phyloP scores from a whole-genome alignment of 768 basidiomycete genomes.

The Suillus placidus region DNA sequence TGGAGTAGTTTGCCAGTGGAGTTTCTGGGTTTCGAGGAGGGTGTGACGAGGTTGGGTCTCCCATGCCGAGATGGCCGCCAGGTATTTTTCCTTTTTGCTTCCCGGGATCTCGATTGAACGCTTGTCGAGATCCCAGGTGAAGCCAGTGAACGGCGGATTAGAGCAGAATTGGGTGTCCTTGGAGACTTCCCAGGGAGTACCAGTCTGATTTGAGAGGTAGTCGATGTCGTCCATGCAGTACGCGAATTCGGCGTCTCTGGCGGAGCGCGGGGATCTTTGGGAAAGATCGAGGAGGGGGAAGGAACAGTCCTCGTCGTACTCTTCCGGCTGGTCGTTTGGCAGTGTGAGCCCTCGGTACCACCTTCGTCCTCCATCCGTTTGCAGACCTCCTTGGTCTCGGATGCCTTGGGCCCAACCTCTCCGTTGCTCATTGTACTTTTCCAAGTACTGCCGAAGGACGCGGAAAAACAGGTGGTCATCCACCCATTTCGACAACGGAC shows the following conservation, averaged over 20 bases:
- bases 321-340: not conserved
- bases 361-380: no score
- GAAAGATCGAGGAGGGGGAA: not conserved
- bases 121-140: no score
- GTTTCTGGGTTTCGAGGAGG: no score
- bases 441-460: constrained; percentile 12
- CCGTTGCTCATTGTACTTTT: constrained; percentile 6
- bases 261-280: no score
- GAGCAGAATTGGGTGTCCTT: no score
- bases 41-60: no score
- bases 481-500: constrained; percentile 29
- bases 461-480: constrained; percentile 25
- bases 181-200: no score
- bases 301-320: not conserved
- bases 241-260: accelerated
- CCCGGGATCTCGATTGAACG: no score
- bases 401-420: not conserved
- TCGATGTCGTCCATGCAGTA: no score
- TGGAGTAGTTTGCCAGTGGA: no score
- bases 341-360: not conserved
- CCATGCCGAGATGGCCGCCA: no score
- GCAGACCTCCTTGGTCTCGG: constrained; percentile 9
- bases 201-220: accelerated
- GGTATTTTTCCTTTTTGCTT: no score
- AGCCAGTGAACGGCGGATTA: accelerated